Conservation (phyloP, 257 asterid species). For the Fraxinus pennsylvanica region DNA sequence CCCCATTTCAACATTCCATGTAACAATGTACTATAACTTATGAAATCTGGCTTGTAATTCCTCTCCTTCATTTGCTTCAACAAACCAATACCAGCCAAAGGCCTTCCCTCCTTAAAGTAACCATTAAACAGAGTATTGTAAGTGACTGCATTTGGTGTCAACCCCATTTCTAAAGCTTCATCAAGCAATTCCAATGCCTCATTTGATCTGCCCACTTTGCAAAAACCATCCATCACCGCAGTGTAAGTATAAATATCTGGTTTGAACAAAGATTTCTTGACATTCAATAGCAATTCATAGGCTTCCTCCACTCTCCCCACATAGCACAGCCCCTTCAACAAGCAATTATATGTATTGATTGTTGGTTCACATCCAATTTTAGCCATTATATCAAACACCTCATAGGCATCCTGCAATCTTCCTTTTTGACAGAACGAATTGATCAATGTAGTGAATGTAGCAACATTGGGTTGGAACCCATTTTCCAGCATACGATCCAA, state of each 20-base stretch:
- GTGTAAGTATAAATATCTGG: constrained; percentile 74
- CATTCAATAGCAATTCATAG: constrained; percentile 38
- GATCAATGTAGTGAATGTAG: constrained; percentile 54
- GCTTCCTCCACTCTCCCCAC: constrained; percentile 82
- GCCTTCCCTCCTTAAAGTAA: constrained; percentile 73
- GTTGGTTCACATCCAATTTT: constrained; percentile 63
- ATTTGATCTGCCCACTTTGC: constrained; percentile 72
- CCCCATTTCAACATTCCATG: constrained; percentile 88
- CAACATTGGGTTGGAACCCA: constrained; percentile 46
- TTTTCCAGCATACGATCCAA: constrained; percentile 43
- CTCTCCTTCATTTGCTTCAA: constrained; percentile 56
- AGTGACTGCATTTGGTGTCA: constrained; percentile 58
- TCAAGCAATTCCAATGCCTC: constrained; percentile 69
- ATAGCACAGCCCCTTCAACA: constrained; percentile 75
- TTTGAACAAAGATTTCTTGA: constrained; percentile 44
- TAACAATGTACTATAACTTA: constrained; percentile 61
- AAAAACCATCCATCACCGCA: constrained; percentile 77
- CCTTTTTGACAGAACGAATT: constrained; percentile 58
- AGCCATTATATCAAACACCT: constrained; percentile 65
- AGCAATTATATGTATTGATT: constrained; percentile 67
- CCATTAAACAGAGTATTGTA: constrained; percentile 75
- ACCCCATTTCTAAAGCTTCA: constrained; percentile 50
- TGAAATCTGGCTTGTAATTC: constrained; percentile 59
- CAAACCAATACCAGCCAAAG: constrained; percentile 52
- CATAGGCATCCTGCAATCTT: constrained; percentile 46